phyloP scores from a whole-genome alignment of 768 basidiomycete genomes.

The Pisolithus microcarpus region DNA sequence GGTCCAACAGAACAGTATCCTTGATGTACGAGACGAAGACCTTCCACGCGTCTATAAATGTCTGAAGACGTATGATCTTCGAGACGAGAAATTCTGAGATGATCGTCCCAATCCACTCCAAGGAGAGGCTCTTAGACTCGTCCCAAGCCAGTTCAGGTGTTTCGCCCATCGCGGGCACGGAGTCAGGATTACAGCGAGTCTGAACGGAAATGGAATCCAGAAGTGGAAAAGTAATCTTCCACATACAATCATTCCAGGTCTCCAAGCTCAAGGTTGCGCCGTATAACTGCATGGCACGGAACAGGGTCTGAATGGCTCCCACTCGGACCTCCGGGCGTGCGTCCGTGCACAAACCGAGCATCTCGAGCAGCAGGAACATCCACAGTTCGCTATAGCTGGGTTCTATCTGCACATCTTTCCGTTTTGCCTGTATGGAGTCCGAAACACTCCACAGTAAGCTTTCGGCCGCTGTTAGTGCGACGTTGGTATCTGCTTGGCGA shows the following conservation, averaged over 20 bases:
- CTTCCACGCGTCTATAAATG: slow-evolving; percentile 68
- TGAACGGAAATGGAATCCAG: slow-evolving; percentile 60
- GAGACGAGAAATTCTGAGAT: slow-evolving; percentile 71
- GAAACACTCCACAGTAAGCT: slow-evolving; percentile 94
- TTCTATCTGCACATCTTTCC: slow-evolving; percentile 55
- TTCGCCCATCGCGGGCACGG: slow-evolving; percentile 7
- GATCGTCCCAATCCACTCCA: slow-evolving; percentile 78
- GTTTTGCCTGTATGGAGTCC: slow-evolving; percentile 85
- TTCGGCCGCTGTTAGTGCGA: slow-evolving; percentile 89
- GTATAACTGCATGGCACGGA: slow-evolving; percentile 89
- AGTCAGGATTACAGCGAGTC: slow-evolving; percentile 34
- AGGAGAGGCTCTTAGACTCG: slow-evolving; percentile 79
- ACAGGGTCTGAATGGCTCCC: slow-evolving; percentile 92
- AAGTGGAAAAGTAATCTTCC: slow-evolving; percentile 85
- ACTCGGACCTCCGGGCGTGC: slow-evolving; percentile 81
- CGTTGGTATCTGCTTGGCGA: slow-evolving; percentile 89
- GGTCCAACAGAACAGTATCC: slow-evolving; percentile 61
- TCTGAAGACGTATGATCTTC: slow-evolving; percentile 65
- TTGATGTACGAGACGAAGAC: slow-evolving; percentile 68
- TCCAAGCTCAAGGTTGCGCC: slow-evolving; percentile 75
- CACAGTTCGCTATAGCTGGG: slow-evolving; percentile 80
- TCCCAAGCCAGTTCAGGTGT: slow-evolving; percentile 57
- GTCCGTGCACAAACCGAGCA: slow-evolving; percentile 79
- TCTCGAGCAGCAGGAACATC: slow-evolving; percentile 84
- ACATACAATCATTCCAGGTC: slow-evolving; percentile 89